These are phyloP conservation scores for Crithidia sp. DNA, from an alignment of 208 protist genomes.

Conservation along the genomic window DNA sequence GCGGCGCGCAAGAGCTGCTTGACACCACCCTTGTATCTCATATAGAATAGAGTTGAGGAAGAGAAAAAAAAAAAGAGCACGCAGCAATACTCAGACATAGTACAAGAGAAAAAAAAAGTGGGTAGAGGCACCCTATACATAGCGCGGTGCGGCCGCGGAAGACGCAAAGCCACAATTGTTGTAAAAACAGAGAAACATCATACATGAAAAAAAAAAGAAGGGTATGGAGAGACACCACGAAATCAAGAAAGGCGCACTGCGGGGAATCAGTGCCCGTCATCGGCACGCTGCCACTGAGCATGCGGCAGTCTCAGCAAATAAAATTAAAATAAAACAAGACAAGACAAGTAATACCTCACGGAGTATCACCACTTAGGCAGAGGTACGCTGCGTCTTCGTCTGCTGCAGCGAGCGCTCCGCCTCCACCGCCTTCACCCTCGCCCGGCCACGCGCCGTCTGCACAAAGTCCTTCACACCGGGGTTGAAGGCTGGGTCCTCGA, in stretches of 20 bases:
- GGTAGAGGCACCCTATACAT: no score
- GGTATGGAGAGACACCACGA: neutral
- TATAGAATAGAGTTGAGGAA: neutral
- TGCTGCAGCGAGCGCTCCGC: slow-evolving; percentile 1
- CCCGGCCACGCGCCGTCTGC: slow-evolving; percentile 50
- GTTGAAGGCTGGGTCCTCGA: slow-evolving; percentile 96
- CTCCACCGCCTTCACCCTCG: slow-evolving; percentile 30
- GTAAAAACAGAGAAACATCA: neutral
- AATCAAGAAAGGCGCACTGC: neutral
- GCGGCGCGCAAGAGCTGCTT: neutral
- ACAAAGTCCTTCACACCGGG: slow-evolving; percentile 85
- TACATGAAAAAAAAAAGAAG: neutral
- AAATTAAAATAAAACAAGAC: no score
- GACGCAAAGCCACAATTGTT: no score
- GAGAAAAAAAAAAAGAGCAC: neutral
- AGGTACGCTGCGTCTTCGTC: neutral
- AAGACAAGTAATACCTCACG: neutral
- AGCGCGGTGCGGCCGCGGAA: no score
- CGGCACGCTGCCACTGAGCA: neutral
- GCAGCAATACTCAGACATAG: neutral
- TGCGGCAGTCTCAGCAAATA: neutral
- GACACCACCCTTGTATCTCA: no score
- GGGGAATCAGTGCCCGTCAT: neutral
- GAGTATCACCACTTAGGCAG: neutral
- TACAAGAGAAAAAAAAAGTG: neutral